A percentile compares a stretch with the other conserved stretches of the same genome.
Conservation (phyloP, 768 basidiomycete genomes). For the Favolaschia claudopus region DNA sequence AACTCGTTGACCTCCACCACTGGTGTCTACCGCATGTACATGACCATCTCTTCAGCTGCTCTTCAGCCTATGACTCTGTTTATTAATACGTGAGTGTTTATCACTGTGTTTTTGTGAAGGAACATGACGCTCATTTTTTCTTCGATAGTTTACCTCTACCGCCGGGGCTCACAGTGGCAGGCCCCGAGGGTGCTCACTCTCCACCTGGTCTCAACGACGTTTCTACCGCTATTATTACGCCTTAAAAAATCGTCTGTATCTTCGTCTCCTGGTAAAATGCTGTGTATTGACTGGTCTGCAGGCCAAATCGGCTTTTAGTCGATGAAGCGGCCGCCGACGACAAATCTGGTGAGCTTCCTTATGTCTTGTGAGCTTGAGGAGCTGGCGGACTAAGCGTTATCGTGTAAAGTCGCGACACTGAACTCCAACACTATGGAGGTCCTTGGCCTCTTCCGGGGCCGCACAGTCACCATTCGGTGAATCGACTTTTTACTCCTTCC, state of each 20-base stretch:
- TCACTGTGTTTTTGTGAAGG: no score
- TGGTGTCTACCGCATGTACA: no score
- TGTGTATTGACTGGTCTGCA: conserved; percentile 45
- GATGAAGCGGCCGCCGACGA: conserved; percentile 95
- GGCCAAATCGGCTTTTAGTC: conserved; percentile 96
- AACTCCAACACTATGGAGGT: conserved; percentile 97
- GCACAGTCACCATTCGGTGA: conserved; percentile 93
- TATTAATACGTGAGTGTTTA: no score
- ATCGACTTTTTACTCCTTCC: conserved; percentile 21
- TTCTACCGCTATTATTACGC: conserved; percentile 93
- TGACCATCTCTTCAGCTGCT: no score
- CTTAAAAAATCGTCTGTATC: conserved; percentile 96
- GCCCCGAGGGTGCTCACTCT: conserved; percentile 84
- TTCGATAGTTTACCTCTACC: no score
- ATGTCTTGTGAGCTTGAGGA: not conserved
- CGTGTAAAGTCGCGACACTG: conserved; percentile 80
- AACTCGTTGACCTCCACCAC: no score
- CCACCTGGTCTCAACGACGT: conserved; percentile 89
- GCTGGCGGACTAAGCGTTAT: conserved; percentile 24
- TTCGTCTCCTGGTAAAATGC: conserved; percentile 20
- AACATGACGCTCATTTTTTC: no score
- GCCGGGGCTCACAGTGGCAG: conserved; percentile 69
- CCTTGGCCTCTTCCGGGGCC: conserved; percentile 93
- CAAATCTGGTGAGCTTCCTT: conserved; percentile 79
- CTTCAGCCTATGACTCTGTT: no score